Evolutionary conservation across 2,329 filamentous ascomycete genomes (phyloP).

Genomic region (Amauroascus verrucosus): DNA sequence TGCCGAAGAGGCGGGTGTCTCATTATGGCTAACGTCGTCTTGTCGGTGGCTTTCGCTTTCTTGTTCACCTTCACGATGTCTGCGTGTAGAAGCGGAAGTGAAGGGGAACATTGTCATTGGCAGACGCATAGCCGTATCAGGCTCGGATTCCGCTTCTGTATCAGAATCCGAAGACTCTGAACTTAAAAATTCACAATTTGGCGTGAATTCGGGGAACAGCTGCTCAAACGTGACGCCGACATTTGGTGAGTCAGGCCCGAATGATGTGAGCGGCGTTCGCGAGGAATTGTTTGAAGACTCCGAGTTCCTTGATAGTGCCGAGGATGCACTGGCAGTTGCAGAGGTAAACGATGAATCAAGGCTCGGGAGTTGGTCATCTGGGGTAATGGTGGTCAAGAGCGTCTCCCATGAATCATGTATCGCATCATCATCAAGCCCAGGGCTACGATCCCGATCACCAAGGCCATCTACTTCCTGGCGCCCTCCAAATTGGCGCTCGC

Average conservation of each 20-base stretch:
- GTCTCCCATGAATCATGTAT: slow-evolving; percentile 63
- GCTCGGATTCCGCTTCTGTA: slow-evolving; percentile 5
- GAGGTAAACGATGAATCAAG: slow-evolving; percentile 74
- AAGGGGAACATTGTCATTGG: background rate
- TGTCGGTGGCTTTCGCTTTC: background rate
- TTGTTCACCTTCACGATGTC: background rate
- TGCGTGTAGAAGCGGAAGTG: background rate
- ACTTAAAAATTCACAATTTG: slow-evolving; percentile 28
- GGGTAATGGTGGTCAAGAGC: slow-evolving; percentile 66
- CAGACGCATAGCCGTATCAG: slow-evolving; percentile 19
- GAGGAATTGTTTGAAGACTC: slow-evolving; percentile 35
- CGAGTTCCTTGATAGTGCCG: slow-evolving; percentile 21
- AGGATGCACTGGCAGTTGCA: slow-evolving; percentile 24
- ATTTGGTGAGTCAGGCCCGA: slow-evolving; percentile 17
- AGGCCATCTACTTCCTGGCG: slow-evolving; percentile 53
- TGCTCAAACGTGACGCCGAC: slow-evolving; percentile 21
- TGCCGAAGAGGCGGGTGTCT: background rate
- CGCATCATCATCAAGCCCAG: slow-evolving; percentile 46
- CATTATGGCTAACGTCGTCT: background rate
- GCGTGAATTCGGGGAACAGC: slow-evolving; percentile 30
- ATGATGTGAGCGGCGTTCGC: slow-evolving; percentile 30
- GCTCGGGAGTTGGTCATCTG: slow-evolving; percentile 71
- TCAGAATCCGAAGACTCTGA: slow-evolving; percentile 6
- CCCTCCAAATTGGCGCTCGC: slow-evolving; percentile 16
- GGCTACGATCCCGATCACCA: slow-evolving; percentile 73